phyloP scores from a whole-genome alignment of 2,329 filamentous ascomycete species.

The Aspergillaceae sp. region DNA sequence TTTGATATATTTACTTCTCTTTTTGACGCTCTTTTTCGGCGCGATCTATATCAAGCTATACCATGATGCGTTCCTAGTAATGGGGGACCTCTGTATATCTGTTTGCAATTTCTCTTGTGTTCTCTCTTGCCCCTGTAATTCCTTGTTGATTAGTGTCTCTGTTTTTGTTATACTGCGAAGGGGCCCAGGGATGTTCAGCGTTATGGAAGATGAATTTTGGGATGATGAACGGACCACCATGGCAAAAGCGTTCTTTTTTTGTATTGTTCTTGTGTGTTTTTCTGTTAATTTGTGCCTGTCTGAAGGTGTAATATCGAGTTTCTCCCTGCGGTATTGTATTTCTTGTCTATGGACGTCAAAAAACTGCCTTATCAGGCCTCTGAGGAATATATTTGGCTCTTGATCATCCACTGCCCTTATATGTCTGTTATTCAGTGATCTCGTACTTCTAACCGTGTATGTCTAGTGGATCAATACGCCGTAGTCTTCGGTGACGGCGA shows the following conservation, averaged over 20 bases:
- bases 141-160: neutral
- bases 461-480: too few species aligned
- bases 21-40: neutral
- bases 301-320: neutral
- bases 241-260: conserved; percentile 1
- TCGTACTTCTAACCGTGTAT: too few species aligned
- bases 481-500: too few species aligned
- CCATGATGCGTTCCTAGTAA: too few species aligned
- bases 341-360: neutral
- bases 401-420: too few species aligned
- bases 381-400: too few species aligned
- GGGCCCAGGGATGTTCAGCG: neutral
- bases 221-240: neutral
- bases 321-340: neutral
- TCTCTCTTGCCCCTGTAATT: neutral
- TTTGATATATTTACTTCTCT: conserved; percentile 5
- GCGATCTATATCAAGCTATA: too few species aligned
- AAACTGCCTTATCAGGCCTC: too few species aligned
- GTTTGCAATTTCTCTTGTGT: too few species aligned
- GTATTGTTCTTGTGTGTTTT: neutral
- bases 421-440: too few species aligned
- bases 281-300: neutral
- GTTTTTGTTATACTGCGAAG: neutral
- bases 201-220: neutral
- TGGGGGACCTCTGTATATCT: too few species aligned